phyloP scores from a whole-genome alignment of 208 protist genomes.

The Eutreptiella sp. region DNA sequence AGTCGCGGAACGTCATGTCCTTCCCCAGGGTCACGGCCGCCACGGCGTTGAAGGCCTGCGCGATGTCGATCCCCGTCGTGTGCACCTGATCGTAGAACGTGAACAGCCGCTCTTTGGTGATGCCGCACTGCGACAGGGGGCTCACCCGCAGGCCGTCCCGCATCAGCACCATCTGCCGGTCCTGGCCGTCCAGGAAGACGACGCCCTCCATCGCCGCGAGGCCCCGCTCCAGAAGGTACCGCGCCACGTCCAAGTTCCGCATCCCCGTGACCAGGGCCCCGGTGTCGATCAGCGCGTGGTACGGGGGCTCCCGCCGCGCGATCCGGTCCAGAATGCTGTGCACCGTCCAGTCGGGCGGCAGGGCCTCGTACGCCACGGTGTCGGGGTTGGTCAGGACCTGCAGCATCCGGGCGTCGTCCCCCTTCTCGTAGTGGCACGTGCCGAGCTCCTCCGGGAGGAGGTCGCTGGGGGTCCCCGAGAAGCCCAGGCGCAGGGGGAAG shows the following conservation, averaged over 20 bases:
- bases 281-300: slow-evolving; percentile 48
- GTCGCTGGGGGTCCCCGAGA: slow-evolving; percentile 63
- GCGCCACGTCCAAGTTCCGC: slow-evolving; percentile 38
- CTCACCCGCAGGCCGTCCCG: slow-evolving; percentile 10
- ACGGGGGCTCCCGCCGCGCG: slow-evolving; percentile 25
- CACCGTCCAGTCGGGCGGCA: slow-evolving; percentile 51
- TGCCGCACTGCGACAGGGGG: slow-evolving; percentile 38
- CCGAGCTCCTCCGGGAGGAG: slow-evolving; percentile 63
- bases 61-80: slow-evolving; percentile 49
- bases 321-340: slow-evolving; percentile 45
- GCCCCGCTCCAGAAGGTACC: slow-evolving; percentile 32
- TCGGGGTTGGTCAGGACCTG: slow-evolving; percentile 45
- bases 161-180: slow-evolving; percentile 40
- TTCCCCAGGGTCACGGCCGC: slow-evolving; percentile 47
- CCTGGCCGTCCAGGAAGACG: slow-evolving; percentile 34
- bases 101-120: slow-evolving; percentile 34
- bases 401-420: slow-evolving; percentile 60
- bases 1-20: slow-evolving; percentile 54
- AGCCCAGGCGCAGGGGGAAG: slow-evolving; percentile 56
- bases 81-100: slow-evolving; percentile 44
- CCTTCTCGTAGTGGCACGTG: slow-evolving; percentile 59
- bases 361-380: slow-evolving; percentile 38
- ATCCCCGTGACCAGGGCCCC: slow-evolving; percentile 52
- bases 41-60: slow-evolving; percentile 40
- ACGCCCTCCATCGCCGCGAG: slow-evolving; percentile 25